Percentiles rank a stretch among this genome's conserved stretches.
phyloP scores from a whole-genome alignment of 2,329 filamentous ascomycete genomes.

The Talaromyces sp. region DNA sequence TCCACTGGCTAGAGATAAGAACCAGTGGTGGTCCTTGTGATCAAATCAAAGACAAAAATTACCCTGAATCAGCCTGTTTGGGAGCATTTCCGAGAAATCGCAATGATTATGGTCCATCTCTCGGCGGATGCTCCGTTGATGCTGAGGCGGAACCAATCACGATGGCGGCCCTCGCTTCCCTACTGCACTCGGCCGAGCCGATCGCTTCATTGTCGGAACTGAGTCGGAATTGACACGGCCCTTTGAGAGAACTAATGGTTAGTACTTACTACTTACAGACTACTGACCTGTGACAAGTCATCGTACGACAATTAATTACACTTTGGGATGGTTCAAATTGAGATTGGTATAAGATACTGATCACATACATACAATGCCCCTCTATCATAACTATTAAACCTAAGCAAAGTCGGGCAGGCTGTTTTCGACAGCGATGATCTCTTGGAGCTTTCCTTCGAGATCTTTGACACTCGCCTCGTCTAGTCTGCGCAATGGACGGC shows the following conservation, averaged over 20 bases:
- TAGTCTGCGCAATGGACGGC: slow-evolving; percentile 51
- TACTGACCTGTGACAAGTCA: background rate
- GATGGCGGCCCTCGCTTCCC: background rate
- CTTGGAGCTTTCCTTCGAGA: slow-evolving; percentile 30
- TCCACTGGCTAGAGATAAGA: background rate
- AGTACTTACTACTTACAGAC: background rate
- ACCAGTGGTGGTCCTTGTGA: background rate
- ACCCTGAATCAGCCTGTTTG: background rate
- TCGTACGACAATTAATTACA: background rate
- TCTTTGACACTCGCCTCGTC: slow-evolving; percentile 24
- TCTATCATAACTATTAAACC: background rate
- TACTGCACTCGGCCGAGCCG: background rate
- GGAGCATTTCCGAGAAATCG: background rate
- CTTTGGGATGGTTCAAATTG: background rate
- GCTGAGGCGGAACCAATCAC: background rate
- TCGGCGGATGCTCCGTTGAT: background rate
- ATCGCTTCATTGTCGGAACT: background rate
- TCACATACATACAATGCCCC: background rate
- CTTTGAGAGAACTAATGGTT: background rate
- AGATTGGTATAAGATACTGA: background rate
- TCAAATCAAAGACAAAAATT: background rate
- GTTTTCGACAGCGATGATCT: slow-evolving; percentile 30
- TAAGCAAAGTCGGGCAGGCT: slow-evolving; percentile 31
- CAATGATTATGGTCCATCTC: background rate
- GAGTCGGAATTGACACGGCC: background rate